Conservation (phyloP, 2,329 filamentous ascomycete genomes). For the Ceratocystis cubensis region DNA sequence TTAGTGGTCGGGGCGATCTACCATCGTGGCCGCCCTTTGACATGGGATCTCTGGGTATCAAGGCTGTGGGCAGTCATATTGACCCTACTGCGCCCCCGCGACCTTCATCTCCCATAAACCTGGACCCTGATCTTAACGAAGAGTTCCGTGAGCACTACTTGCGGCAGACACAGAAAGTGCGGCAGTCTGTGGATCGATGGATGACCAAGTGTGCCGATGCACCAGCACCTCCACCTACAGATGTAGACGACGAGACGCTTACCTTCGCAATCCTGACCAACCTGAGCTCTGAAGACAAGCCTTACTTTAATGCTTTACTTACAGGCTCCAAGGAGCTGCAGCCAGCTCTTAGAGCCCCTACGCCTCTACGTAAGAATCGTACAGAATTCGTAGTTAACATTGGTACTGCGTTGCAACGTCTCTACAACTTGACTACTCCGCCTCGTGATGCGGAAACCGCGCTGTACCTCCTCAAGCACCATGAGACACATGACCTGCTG, state of each 20-base stretch:
- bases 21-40: slow-evolving; percentile 83
- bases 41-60: slow-evolving; percentile 48
- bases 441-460: slow-evolving; percentile 79
- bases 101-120: slow-evolving; percentile 52
- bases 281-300: slow-evolving; percentile 60
- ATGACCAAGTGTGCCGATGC: slow-evolving; percentile 66
- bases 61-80: slow-evolving; percentile 44
- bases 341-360: slow-evolving; percentile 51
- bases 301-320: slow-evolving; percentile 70
- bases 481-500: slow-evolving; percentile 69
- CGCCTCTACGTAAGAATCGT: slow-evolving; percentile 51
- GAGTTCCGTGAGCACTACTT: slow-evolving; percentile 89
- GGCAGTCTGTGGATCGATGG: slow-evolving; percentile 84
- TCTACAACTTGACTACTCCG: slow-evolving; percentile 60
- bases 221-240: slow-evolving; percentile 63
- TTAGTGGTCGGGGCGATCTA: slow-evolving; percentile 75
- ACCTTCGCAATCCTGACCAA: slow-evolving; percentile 89
- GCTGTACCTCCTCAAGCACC: slow-evolving; percentile 74
- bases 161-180: slow-evolving; percentile 82
- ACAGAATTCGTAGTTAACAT: slow-evolving; percentile 64
- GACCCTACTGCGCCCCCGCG: slow-evolving; percentile 48
- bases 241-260: slow-evolving; percentile 87
- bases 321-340: slow-evolving; percentile 46
- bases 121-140: slow-evolving; percentile 88
- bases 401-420: slow-evolving; percentile 64